Conservation (phyloP, 768 basidiomycete genomes). For the Lactarius quietus region DNA sequence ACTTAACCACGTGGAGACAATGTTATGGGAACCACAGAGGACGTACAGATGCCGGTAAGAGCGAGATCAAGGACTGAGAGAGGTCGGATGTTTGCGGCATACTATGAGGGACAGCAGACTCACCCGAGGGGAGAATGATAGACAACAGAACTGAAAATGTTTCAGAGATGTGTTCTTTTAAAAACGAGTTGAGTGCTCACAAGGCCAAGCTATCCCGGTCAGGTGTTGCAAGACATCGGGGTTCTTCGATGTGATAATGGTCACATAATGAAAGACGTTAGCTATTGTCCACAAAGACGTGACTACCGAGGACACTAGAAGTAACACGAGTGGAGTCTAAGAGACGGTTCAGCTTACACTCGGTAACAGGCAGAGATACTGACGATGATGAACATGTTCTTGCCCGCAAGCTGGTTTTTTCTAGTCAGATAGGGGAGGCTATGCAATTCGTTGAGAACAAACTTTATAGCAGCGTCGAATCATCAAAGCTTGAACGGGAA, state of each 20-base stretch:
- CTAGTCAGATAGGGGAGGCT: neutral
- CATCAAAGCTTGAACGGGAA: conserved; percentile 15
- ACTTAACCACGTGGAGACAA: neutral
- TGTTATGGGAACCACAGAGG: neutral
- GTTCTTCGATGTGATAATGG: neutral
- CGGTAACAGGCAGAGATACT: neutral
- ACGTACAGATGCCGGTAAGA: neutral
- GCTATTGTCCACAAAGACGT: neutral
- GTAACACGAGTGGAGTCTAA: conserved; percentile 6
- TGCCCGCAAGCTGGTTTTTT: conserved; percentile 1
- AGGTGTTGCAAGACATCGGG: neutral
- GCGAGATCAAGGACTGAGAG: neutral
- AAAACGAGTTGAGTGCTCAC: neutral
- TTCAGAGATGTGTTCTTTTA: neutral
- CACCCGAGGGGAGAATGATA: neutral
- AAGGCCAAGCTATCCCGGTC: neutral
- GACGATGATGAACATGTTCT: conserved; percentile 12
- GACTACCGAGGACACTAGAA: conserved; percentile 1
- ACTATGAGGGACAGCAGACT: neutral
- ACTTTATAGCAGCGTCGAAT: conserved; percentile 19
- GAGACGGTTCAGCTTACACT: neutral
- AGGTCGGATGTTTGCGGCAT: neutral
- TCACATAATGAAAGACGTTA: neutral
- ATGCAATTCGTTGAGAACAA: neutral
- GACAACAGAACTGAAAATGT: neutral